Evolutionary conservation across 805 yeast species (phyloP), one percentile per base, ranked within the genome.

Genomic region (Nakazawaea laoshanensis): DNA sequence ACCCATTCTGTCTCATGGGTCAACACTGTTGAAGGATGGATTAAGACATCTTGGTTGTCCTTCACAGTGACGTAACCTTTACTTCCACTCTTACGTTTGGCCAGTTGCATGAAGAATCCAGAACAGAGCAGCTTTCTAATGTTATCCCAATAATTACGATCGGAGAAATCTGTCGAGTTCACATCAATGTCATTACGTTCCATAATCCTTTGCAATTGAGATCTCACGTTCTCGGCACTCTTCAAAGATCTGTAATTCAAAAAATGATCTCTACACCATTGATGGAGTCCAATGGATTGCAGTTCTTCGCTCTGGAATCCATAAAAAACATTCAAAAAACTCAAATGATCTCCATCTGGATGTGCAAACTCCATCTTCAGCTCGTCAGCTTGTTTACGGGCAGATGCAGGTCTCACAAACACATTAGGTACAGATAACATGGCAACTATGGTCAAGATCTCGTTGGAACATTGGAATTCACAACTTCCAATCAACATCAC

Each of bases 91-190:
- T 74, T 76, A 64, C 84, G 85, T 62, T 88, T 92, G 21, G 96
- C 97, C 35, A 84, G 94, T 63, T 92, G 98, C 97, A 92, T 88
- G 65, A 92, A 92, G 56, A 87, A 88, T 2, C 98, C 98, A n/a
- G 85, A 72, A 4, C 85, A 70, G 38, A 92, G 59, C 0, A 97
- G 95, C 54, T 81, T 83, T 37, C 94, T 70, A 42, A 92, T 77
- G 47, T 85, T 81, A 45, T 71, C 77, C 55, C 77, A 79, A 59
- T 84, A 87, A 26, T 53, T 50, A 32, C 71, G 73, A 47, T 76
- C 78, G 18, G 73, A 81, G 41, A 59, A 70, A 25, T 81, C 77
- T 2, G 86, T 78, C 30, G 86, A 72, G 38, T 70, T 66, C 35
- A 92, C 58, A 37, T 77, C 84, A 37, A 89, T 59, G 47, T 83